phyloP scores from a whole-genome alignment of 2,329 filamentous ascomycete species.

The Dothideomycetidae sp. region DNA sequence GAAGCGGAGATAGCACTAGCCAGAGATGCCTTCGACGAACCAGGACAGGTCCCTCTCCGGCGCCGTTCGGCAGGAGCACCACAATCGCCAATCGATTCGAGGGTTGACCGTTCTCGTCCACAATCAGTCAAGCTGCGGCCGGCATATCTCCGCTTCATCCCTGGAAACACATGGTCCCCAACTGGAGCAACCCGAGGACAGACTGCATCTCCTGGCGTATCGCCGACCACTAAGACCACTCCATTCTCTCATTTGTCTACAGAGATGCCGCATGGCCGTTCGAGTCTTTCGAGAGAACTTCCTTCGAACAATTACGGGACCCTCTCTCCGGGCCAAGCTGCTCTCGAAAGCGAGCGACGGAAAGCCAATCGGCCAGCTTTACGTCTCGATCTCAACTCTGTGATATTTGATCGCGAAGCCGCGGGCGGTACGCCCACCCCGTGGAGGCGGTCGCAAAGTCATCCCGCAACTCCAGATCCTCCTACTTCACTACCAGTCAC shows the following conservation, averaged over 20 bases:
- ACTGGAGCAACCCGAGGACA: too few species aligned
- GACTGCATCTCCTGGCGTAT: neutral
- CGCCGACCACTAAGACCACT: neutral
- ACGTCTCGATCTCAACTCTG: conserved; percentile 4
- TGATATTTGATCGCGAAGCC: conserved; percentile 4
- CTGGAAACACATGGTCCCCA: neutral
- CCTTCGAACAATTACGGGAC: neutral
- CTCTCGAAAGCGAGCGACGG: neutral
- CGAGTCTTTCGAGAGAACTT: neutral
- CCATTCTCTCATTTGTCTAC: neutral
- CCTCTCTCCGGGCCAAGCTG: neutral
- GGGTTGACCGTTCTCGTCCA: too few species aligned
- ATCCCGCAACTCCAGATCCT: neutral
- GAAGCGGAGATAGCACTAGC: neutral
- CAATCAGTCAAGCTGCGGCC: too few species aligned
- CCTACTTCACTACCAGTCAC: neutral
- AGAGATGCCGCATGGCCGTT: neutral
- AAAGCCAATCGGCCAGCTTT: conserved; percentile 4
- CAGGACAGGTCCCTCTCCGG: neutral
- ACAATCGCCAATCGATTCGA: too few species aligned
- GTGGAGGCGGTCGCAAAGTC: neutral
- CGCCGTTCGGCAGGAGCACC: neutral
- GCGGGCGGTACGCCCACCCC: neutral
- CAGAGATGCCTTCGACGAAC: neutral
- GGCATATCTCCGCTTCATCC: neutral